These are phyloP conservation scores for Globisporangium uncinulatum DNA, from an alignment of 352 stramenopile genomes.

Conservation along the genomic window DNA sequence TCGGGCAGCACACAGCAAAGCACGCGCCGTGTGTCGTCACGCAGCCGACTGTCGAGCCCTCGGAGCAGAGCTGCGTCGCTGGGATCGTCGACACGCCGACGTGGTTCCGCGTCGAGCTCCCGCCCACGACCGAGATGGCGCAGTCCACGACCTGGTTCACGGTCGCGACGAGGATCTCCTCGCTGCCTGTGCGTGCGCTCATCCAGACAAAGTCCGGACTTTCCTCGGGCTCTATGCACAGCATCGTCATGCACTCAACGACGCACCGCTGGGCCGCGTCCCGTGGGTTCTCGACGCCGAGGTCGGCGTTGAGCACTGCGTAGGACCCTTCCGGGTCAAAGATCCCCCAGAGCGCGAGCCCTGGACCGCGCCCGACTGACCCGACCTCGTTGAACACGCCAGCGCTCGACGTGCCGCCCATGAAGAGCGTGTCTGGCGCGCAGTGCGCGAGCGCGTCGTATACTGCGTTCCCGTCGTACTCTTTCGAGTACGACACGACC, in stretches of 20 bases:
- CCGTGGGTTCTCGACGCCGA: conserved; percentile 49
- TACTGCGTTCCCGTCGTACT: conserved; percentile 45
- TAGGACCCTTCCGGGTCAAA: conserved; percentile 80
- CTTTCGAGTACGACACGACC: conserved; percentile 70
- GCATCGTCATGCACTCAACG: conserved; percentile 58
- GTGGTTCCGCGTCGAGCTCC: conserved; percentile 32
- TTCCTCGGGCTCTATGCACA: conserved; percentile 70
- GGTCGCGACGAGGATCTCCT: conserved; percentile 58
- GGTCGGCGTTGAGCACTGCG: conserved; percentile 64
- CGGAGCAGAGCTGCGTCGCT: conserved; percentile 72
- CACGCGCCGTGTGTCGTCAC: conserved; percentile 66
- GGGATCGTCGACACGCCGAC: conserved; percentile 14
- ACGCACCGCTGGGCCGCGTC: conserved; percentile 59
- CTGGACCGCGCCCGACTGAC: conserved; percentile 28
- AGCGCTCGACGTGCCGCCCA: conserved; percentile 68
- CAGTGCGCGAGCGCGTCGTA: conserved; percentile 55
- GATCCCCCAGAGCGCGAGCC: conserved; percentile 72
- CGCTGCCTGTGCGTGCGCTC: conserved; percentile 42
- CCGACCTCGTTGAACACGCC: conserved; percentile 51
- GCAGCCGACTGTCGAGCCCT: conserved; percentile 48
- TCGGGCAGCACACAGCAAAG: conserved; percentile 75
- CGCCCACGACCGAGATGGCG: conserved; percentile 56
- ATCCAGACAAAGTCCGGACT: conserved; percentile 81
- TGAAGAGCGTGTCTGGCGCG: conserved; percentile 75
- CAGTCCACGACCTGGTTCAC: conserved; percentile 77